Evolutionary conservation across 257 asterid species (phyloP).

Genomic region (Penstemon barbatus): DNA sequence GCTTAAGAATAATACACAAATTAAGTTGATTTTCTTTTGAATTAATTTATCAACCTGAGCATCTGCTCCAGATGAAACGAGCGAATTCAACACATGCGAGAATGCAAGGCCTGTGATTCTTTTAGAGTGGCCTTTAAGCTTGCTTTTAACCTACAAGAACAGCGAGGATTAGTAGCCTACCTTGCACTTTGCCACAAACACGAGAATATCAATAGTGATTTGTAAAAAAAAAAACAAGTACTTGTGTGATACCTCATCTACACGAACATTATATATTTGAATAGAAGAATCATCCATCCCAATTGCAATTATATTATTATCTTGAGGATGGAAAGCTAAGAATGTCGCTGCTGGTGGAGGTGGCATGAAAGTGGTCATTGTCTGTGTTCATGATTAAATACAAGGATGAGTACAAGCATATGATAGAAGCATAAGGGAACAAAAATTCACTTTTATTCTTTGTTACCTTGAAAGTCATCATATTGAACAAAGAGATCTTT

Average conservation of each 20-base stretch:
- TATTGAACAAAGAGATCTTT: slow-evolving; percentile 64
- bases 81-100: slow-evolving; percentile 48
- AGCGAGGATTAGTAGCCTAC: slow-evolving; percentile 6
- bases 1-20: slow-evolving; percentile 8
- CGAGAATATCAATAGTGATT: background rate
- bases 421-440: slow-evolving; percentile 6
- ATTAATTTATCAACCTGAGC: slow-evolving; percentile 46
- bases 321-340: slow-evolving; percentile 76
- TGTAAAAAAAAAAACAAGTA: slow-evolving; percentile 5
- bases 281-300: slow-evolving; percentile 77
- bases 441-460: background rate
- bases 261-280: slow-evolving; percentile 68
- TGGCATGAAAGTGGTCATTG: slow-evolving; percentile 73
- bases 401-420: slow-evolving; percentile 9
- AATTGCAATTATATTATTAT: slow-evolving; percentile 64
- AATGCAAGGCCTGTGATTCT: slow-evolving; percentile 71
- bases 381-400: slow-evolving; percentile 38
- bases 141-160: slow-evolving; percentile 54
- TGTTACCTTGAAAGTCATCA: slow-evolving; percentile 75
- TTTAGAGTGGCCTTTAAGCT: slow-evolving; percentile 68
- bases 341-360: slow-evolving; percentile 80
- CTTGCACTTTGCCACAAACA: slow-evolving; percentile 6
- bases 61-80: slow-evolving; percentile 78
- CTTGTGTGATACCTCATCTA: slow-evolving; percentile 55
- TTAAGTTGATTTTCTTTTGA: background rate